These are phyloP conservation scores for Phaeophleospora eucalypticola DNA, from an alignment of 2,329 filamentous ascomycete genomes.

Conservation along the genomic window DNA sequence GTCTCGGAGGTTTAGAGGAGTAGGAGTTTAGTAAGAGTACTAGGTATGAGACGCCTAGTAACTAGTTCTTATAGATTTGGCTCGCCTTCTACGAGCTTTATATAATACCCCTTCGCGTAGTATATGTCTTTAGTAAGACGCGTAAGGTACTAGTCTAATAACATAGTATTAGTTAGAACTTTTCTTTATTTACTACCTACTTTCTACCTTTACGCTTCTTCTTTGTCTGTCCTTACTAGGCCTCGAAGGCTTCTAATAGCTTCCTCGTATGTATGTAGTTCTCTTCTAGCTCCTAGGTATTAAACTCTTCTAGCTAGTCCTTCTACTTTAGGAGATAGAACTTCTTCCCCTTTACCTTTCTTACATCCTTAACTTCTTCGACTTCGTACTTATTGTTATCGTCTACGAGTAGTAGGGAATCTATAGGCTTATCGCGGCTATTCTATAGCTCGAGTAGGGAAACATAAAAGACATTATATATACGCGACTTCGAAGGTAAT, in stretches of 20 bases:
- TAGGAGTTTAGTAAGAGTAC: no score
- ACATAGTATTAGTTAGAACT: neutral
- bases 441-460: neutral
- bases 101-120: neutral
- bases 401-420: neutral
- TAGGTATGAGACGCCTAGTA: no score
- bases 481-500: neutral
- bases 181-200: neutral
- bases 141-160: neutral
- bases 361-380: neutral
- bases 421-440: neutral
- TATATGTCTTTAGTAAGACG: neutral
- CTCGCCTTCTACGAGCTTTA: neutral
- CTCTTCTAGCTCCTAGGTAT: neutral
- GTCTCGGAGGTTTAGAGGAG: no score
- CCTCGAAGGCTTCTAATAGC: neutral
- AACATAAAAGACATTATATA: neutral
- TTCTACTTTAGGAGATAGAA: neutral
- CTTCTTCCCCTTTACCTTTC: neutral
- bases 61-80: no score
- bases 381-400: neutral
- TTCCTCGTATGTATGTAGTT: neutral
- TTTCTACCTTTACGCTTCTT: neutral
- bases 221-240: neutral
- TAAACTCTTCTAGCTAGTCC: neutral